These are phyloP conservation scores for Gamsiella multidivaricata DNA, from an alignment of 192 early-diverging fungal genomes.

Conservation along the genomic window DNA sequence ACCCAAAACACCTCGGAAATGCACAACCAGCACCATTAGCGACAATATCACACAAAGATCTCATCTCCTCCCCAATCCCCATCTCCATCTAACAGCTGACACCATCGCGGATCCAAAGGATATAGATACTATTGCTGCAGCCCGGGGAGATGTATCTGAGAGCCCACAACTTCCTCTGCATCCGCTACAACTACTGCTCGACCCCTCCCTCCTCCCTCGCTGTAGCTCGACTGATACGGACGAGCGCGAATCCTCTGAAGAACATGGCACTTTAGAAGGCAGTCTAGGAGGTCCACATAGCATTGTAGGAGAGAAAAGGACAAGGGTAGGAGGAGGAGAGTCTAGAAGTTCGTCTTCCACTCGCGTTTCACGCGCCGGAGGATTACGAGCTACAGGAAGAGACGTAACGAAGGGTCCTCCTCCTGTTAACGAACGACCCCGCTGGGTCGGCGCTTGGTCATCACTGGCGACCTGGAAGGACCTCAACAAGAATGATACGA, in stretches of 20 bases:
- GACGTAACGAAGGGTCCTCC: slow-evolving; percentile 8
- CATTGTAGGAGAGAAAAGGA: not conserved
- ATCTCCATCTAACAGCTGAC: not conserved
- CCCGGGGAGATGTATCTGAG: not conserved
- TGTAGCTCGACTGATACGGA: not conserved
- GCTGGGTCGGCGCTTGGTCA: slow-evolving; percentile 35
- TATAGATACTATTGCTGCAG: too few species aligned
- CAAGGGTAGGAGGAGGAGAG: not conserved
- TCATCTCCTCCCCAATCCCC: not conserved
- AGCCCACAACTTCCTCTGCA: not conserved
- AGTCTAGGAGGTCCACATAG: too few species aligned
- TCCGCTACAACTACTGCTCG: not conserved
- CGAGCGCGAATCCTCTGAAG: too few species aligned
- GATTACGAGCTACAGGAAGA: not conserved
- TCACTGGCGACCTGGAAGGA: not conserved
- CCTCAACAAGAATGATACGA: not conserved
- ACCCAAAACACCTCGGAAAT: too few species aligned
- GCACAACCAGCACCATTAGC: too few species aligned
- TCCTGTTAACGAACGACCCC: slow-evolving; percentile 11
- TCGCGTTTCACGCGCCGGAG: not conserved
- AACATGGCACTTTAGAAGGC: too few species aligned
- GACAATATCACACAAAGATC: too few species aligned
- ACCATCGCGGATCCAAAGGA: too few species aligned
- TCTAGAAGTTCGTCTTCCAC: not conserved
- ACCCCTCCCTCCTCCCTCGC: not conserved